Evolutionary conservation across 306 rosid genomes (phyloP).

Genomic region (Cicer bijugum): DNA sequence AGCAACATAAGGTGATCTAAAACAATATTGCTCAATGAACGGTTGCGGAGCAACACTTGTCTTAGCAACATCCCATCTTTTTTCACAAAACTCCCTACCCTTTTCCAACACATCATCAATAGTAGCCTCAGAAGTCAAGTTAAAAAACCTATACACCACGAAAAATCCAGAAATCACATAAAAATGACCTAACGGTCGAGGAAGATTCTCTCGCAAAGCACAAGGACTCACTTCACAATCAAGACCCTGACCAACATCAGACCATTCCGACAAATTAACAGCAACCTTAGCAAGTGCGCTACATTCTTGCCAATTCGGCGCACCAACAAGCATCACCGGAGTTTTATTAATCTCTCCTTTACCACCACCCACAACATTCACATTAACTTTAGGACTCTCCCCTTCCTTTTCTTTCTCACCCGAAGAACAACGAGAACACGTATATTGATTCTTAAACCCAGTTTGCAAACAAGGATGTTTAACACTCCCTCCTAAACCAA

Average conservation of each 20-base stretch:
- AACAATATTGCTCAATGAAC: slow-evolving; percentile 94
- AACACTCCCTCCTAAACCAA: slow-evolving; percentile 50
- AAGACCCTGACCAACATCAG: slow-evolving; percentile 57
- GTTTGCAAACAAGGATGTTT: slow-evolving; percentile 89
- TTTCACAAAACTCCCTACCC: slow-evolving; percentile 81
- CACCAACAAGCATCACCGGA: slow-evolving; percentile 62
- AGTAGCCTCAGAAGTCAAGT: slow-evolving; percentile 71
- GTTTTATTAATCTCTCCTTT: slow-evolving; percentile 55
- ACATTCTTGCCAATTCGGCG: slow-evolving; percentile 84
- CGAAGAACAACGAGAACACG: slow-evolving; percentile 66
- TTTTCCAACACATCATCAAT: slow-evolving; percentile 89
- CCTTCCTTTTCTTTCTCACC: slow-evolving; percentile 41
- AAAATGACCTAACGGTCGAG: slow-evolving; percentile 77
- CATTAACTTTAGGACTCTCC: slow-evolving; percentile 54
- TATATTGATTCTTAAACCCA: slow-evolving; percentile 70
- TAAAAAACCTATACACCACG: slow-evolving; percentile 87
- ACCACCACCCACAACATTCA: slow-evolving; percentile 37
- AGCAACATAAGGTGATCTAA: slow-evolving; percentile 81
- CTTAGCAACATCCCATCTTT: slow-evolving; percentile 77
- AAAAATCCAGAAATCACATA: slow-evolving; percentile 87
- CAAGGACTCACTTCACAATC: slow-evolving; percentile 91
- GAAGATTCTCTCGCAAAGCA: slow-evolving; percentile 67
- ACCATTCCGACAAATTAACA: slow-evolving; percentile 91
- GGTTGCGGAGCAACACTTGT: slow-evolving; percentile 92
- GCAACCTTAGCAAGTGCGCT: slow-evolving; percentile 69